A percentile compares a stretch with the other conserved stretches of the same genome.
phyloP scores from a whole-genome alignment of 2,329 filamentous ascomycete species.

The Colletotrichum liaoningense region DNA sequence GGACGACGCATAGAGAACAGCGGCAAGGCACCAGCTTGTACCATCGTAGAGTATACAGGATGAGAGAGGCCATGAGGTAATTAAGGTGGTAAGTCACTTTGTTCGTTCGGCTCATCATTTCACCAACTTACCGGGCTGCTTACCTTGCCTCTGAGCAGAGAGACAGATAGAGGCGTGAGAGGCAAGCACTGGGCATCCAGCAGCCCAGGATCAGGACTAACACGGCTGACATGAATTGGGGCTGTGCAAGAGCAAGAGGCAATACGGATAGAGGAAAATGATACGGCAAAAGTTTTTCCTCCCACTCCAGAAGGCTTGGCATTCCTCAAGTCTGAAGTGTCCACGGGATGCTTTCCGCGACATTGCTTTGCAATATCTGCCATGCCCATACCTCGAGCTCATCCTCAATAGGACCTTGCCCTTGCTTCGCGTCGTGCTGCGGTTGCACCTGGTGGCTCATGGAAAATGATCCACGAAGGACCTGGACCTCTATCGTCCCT shows the following conservation, averaged over 20 bases:
- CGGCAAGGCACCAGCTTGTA: background rate
- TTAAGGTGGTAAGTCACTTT: background rate
- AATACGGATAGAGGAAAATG: background rate
- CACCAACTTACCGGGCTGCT: background rate
- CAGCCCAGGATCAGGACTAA: slow-evolving; percentile 2
- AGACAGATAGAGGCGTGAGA: background rate
- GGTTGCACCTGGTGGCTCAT: slow-evolving; percentile 22
- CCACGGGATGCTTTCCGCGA: background rate
- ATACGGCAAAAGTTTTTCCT: background rate
- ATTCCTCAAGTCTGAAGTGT: background rate
- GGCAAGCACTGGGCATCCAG: background rate
- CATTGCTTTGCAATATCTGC: background rate
- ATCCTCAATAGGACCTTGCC: no score
- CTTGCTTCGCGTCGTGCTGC: background rate
- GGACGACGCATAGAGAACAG: background rate
- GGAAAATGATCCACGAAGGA: slow-evolving; percentile 19
- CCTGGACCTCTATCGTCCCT: slow-evolving; percentile 8
- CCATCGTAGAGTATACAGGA: background rate
- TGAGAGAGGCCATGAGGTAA: background rate
- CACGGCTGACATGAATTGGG: slow-evolving; percentile 14
- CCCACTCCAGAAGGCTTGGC: slow-evolving; percentile 24
- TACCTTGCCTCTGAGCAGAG: background rate
- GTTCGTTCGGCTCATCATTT: background rate
- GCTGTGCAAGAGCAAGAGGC: slow-evolving; percentile 26
- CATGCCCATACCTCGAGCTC: background rate